Evolutionary conservation across 805 yeast species (phyloP).

Genomic region (Zygotorulaspora florentina): DNA sequence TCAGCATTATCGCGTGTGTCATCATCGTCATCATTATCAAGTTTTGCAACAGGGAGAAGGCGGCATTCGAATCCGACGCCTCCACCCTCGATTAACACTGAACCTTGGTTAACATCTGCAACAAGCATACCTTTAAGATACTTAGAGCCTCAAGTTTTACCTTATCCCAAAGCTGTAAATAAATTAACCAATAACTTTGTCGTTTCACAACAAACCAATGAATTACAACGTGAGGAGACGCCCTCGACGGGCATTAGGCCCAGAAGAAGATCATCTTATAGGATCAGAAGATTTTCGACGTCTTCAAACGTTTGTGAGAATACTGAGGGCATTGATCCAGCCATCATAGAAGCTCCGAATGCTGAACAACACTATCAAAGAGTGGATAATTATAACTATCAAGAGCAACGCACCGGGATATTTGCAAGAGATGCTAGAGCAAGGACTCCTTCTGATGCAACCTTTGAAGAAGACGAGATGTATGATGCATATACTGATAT

Average conservation of each 20-base stretch:
- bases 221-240: conserved; percentile 1
- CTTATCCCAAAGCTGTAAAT: conserved; percentile 29
- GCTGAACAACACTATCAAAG: conserved; percentile 12
- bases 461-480: conserved; percentile 20
- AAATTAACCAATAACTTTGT: conserved; percentile 17
- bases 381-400: conserved; percentile 18
- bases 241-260: background rate
- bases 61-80: conserved; percentile 21
- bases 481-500: conserved; percentile 19
- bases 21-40: conserved; percentile 10
- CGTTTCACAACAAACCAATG: conserved; percentile 7
- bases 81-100: conserved; percentile 10
- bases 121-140: conserved; percentile 27
- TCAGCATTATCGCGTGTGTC: conserved; percentile 10
- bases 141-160: conserved; percentile 31
- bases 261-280: conserved; percentile 17
- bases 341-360: conserved; percentile 9
- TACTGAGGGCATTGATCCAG: conserved; percentile 12
- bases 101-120: conserved; percentile 31
- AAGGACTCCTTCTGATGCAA: conserved; percentile 4
- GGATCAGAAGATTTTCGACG: conserved; percentile 30
- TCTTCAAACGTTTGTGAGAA: conserved; percentile 17
- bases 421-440: conserved; percentile 8
- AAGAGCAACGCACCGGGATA: conserved; percentile 12
- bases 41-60: conserved; percentile 12